Evolutionary conservation across 805 yeast species (phyloP), one percentile per base, ranked within the genome.

Genomic region (Sugiyamaella valdiviana): DNA sequence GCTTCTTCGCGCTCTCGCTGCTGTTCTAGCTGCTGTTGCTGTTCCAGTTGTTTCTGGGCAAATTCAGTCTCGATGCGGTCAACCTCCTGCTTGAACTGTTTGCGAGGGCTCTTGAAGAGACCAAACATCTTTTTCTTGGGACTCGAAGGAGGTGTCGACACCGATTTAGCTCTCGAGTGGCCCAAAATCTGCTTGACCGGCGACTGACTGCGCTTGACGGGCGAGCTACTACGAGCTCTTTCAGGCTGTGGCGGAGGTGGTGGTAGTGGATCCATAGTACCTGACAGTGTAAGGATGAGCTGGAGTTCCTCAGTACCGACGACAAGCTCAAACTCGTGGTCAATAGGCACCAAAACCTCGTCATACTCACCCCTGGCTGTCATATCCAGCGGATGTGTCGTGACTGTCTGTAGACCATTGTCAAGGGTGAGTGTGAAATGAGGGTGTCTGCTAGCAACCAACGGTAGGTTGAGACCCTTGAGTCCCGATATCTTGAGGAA

Each of bases 241-340:
- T 26, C 32, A 2, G 32, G 32, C 32, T 26, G n/a, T 12, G 32
- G 32, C 9, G 29, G 14, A 19, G 46, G 50, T 9, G 36, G 21
- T 26, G 49, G 44, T n/a, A 40, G 38, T 7, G 51, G 52, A 22
- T 50, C 54, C 49, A 50, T 48, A 16, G 35, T 16, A 45, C 85
- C 74, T 66, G 84, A 85, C 65, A 89, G 67, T 7, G 96, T 89
- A 40, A 90, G 64, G 42, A 80, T 75, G 39, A 90, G 70, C 52
- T 83, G 83, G 21, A 84, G 71, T n/a, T 46, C 50, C 2, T 75
- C 69, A 16, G 75, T 77, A 20, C 76, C 79, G 17, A 83, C 83
- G 2, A 82, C 72, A 52, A 83, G 69, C 64, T 88, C 96, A 63
- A 87, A 87, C 60, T 90, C 96, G 58, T 85, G 86, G 45, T 76